phyloP scores from a whole-genome alignment of 2,329 filamentous ascomycete species.

The Aspergillus novofumigatus region DNA sequence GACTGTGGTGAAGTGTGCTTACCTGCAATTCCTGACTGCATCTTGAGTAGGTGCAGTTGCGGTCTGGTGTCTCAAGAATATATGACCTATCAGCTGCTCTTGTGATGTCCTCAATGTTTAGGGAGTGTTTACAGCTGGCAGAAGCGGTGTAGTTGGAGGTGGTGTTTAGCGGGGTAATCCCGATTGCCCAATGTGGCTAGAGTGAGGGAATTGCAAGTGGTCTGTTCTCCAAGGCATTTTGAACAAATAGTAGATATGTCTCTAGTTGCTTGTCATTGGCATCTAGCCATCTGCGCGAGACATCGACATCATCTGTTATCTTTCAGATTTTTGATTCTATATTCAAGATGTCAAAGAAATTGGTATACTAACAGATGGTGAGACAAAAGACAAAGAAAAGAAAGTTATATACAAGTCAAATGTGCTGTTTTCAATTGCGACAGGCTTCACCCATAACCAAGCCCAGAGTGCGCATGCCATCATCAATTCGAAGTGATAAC shows the following conservation, averaged over 20 bases:
- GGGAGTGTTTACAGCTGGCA: constrained; percentile 20
- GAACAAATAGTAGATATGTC: background rate
- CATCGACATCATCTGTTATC: background rate
- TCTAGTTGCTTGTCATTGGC: background rate
- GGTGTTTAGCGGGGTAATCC: constrained; percentile 13
- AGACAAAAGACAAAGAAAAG: constrained; percentile 6
- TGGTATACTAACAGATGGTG: constrained; percentile 8
- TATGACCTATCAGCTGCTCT: constrained; percentile 7
- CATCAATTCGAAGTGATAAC: constrained; percentile 5
- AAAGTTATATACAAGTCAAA: constrained; percentile 19
- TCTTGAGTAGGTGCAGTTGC: constrained; percentile 24
- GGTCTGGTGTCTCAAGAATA: constrained; percentile 3
- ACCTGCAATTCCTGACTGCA: constrained; percentile 50
- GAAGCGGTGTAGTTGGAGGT: constrained; percentile 20
- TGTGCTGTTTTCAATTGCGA: constrained; percentile 7
- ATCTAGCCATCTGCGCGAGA: background rate
- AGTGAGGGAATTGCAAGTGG: background rate
- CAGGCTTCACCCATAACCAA: constrained; percentile 7
- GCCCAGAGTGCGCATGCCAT: background rate
- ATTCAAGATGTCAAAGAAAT: constrained; percentile 5
- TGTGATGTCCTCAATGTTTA: background rate
- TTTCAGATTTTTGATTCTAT: background rate
- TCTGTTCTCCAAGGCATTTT: background rate
- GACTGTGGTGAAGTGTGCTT: constrained; percentile 4
- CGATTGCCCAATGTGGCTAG: background rate